Conservation (phyloP, 768 basidiomycete species). For the Kwoniella sp. region DNA sequence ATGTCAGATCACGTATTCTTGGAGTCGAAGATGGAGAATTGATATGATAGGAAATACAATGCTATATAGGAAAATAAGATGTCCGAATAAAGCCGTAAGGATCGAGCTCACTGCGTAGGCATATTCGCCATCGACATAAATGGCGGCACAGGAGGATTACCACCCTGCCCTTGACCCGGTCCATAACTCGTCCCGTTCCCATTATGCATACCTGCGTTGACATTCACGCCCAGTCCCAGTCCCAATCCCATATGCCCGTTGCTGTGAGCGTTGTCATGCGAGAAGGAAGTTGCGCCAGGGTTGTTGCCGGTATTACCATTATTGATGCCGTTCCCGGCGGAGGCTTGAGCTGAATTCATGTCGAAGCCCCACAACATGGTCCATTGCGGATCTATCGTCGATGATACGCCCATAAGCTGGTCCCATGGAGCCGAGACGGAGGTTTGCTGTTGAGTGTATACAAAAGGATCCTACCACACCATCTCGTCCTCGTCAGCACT, state of each 20-base stretch:
- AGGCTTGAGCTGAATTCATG: neutral
- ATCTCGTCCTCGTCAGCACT: neutral
- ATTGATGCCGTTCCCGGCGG: neutral
- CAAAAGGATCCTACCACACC: neutral
- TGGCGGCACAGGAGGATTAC: neutral
- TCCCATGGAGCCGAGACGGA: neutral
- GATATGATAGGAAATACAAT: no score
- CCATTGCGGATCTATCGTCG: neutral
- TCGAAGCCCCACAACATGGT: neutral
- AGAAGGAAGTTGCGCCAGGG: neutral
- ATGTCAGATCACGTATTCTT: no score
- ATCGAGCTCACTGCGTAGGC: neutral
- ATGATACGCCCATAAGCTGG: neutral
- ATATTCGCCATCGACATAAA: neutral
- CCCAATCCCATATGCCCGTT: neutral
- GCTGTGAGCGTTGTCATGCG: neutral
- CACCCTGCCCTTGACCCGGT: neutral
- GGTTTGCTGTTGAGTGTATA: neutral
- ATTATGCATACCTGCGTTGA: no score
- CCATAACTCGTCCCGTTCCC: no score
- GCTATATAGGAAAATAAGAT: no score
- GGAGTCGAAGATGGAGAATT: no score
- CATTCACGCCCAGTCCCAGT: neutral
- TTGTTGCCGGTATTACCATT: neutral
- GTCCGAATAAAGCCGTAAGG: no score